Base-by-base conservation (phyloP, 148 eudicot genomes). In the Camellia granthamiana region DNA sequence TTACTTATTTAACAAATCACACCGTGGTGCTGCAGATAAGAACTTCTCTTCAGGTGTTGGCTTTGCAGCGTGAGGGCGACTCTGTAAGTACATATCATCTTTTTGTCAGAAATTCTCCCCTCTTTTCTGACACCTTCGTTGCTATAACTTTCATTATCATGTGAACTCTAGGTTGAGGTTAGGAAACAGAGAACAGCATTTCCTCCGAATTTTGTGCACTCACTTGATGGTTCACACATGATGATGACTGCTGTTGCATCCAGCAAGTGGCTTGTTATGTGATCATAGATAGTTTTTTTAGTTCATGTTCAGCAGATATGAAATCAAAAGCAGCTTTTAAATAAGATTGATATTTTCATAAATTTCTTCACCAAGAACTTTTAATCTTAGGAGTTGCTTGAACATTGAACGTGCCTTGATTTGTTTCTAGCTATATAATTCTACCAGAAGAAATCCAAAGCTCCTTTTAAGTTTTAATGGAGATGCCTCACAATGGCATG, bases 161-260 rank as follows among this genome's bases (percentile, higher is more conserved):
- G 65, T 83, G 21, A 56, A 77, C 47, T 42, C 58, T 78, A 92
- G 97, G 89, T 94, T 75, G 95, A 92, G 77, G 85, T 73, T 13
- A 86, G 87, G 83, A 94, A 90, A 77, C 98, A 94, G 86, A 86
- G 89, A 78, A 91, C 98, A 78, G 97, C 98, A 16, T 92, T 94
- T 79, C 98, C 98, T 80, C 97, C 98, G 49, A 94, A 94, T 84
- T 92, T 91, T 83, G 98, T 94, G 68, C 98, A 94, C 80, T 94
- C 98, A 4, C 90, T 94, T 68, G 98, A 92, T 80, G 97, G 97
- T 41, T 82, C 98, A 74, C 98, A 94, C 82, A 94, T 94, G 98
- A 94, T 94, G 98, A 94, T 94, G 98, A 94, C 98, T 85, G 97
- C 95, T 69, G 83, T 92, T 58, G 95, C 97, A 49, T 72, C 52